Base-by-base conservation (phyloP, 257 asterid species). In the Schizonepeta tenuifolia region DNA sequence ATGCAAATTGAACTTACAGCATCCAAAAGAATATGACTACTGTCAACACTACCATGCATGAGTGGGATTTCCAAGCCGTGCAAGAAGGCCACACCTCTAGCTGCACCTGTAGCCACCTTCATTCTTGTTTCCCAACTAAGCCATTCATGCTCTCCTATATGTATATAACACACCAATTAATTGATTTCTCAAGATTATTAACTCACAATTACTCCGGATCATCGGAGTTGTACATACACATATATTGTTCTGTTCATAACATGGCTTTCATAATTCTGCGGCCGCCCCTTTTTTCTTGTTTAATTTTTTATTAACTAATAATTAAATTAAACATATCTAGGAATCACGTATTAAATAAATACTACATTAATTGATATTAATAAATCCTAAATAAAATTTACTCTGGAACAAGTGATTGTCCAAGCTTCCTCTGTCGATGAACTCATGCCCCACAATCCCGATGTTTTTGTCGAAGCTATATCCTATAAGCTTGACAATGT, bases 101-200 rank as follows among this genome's bases (percentile, higher is more conserved):
- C 93, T 53, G 80, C 87, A 74, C 83, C 87, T 13, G 71, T 75
- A 44, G 89, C 88, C 63, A 86, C 88, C 66, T 81, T 88, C 61
- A 88, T 86, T 65, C 89, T 84, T 15, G 84, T 84, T 15, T 77
- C 77, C 91, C 95, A 86, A 11, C 83, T 58, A 26, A 88, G 84
- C 2, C 86, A 80, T 40, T 79, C 84, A 2, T 76, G 33, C 10
- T 80, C 81, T 82, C 83, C 91, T 86, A 40, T 40, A 40, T 40
- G 9, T 40, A 40, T 40, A 7, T 6, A 6, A 38, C 1, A 40
- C 44, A 40, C 12, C 11, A 40, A 40, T 7, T 40, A 7, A 40
- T 40, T 40, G 2, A 24, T 24, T 24, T 24, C 26, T 24, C 26
- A 24, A 24, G 26, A 24, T 24, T 24, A 24, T 24, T 2, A 24